Conservation (phyloP, 345 rosid species). For the Moricandia arvensis region DNA sequence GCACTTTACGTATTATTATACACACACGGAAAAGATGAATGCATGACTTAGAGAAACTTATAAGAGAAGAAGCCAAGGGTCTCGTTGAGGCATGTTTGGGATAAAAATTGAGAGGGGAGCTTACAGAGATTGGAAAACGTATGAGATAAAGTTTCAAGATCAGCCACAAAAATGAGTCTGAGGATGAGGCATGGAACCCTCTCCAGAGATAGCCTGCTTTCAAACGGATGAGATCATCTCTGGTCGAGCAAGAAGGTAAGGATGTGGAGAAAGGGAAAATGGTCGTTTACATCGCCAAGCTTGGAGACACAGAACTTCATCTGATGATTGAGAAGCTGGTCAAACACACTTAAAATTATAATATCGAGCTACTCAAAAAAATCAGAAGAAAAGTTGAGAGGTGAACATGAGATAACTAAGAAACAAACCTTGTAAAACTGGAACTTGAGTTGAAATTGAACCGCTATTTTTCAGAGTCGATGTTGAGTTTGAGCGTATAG, state of each 20-base stretch:
- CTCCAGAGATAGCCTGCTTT: slow-evolving; percentile 67
- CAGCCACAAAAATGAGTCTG: slow-evolving; percentile 19
- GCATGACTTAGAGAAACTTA: neutral
- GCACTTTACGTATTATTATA: no score
- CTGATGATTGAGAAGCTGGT: slow-evolving; percentile 60
- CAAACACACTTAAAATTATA: slow-evolving; percentile 62
- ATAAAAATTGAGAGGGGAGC: slow-evolving; percentile 42
- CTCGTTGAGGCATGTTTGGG: slow-evolving; percentile 29
- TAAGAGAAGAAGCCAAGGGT: neutral
- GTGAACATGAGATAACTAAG: slow-evolving; percentile 30
- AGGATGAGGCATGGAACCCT: slow-evolving; percentile 40
- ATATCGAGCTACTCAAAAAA: slow-evolving; percentile 50
- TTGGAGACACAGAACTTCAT: slow-evolving; percentile 51
- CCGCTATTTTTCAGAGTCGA: slow-evolving; percentile 43
- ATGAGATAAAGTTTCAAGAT: slow-evolving; percentile 26
- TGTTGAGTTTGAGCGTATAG: slow-evolving; percentile 52
- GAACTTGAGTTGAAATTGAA: neutral
- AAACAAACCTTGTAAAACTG: neutral
- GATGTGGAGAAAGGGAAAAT: slow-evolving; percentile 24
- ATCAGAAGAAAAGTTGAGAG: slow-evolving; percentile 52
- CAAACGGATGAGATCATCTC: slow-evolving; percentile 52
- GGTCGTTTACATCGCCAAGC: slow-evolving; percentile 53
- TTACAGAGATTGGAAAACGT: slow-evolving; percentile 31
- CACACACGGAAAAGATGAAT: neutral
- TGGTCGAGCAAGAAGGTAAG: slow-evolving; percentile 37